Base-by-base conservation (phyloP, 2,329 filamentous ascomycete genomes). In the Penicillium sp. region DNA sequence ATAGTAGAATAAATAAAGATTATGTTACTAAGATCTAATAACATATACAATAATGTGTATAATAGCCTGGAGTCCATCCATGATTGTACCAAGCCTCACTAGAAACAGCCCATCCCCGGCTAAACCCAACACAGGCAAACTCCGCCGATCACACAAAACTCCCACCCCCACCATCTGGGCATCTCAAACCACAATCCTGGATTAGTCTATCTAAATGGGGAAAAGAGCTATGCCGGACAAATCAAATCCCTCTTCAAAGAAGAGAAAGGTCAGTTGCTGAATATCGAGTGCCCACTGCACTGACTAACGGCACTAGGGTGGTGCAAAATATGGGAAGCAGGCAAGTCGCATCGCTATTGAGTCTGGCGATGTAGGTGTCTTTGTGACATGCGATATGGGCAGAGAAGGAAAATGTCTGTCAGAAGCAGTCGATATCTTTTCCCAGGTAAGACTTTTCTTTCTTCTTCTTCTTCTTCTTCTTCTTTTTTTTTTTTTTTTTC, bases 361-460 rank as follows among this genome's bases (percentile, higher is more conserved):
- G 49, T 61, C 57, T 46, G 81, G 80, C 15, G 80, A 83, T 59
- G 72, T 74, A 44, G 81, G 81, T 10, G 80, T 84, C 26, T 83
- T 81, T 72, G 76, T 79, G 37, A 82, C 81, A 3, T 83, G 80
- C 61, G 75, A 79, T 52, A 79, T 78, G 67, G 79, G 79, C 53
- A 77, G 74, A 60, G 81, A 84, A 67, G 71, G 69, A 35, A 82
- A 80, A 66, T 81, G 78, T 50, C 73, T 79, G 21, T 69, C 70
- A 39, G 81, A 84, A 57, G 68, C 80, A 44, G 65, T 75, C 37
- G 79, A 82, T 63, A 60, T 83, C 10, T 78, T 84, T 59, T 70
- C 74, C 34, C 73, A 80, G 64, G 78, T 79, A 51, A 54, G 70
- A 46, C 3, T 6, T 1, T 12, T 6, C 13, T 39, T 44, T 35